Evolutionary conservation across 768 basidiomycete genomes (phyloP), one percentile per base, ranked within the genome.

Genomic region (Naganishia friedmannii): DNA sequence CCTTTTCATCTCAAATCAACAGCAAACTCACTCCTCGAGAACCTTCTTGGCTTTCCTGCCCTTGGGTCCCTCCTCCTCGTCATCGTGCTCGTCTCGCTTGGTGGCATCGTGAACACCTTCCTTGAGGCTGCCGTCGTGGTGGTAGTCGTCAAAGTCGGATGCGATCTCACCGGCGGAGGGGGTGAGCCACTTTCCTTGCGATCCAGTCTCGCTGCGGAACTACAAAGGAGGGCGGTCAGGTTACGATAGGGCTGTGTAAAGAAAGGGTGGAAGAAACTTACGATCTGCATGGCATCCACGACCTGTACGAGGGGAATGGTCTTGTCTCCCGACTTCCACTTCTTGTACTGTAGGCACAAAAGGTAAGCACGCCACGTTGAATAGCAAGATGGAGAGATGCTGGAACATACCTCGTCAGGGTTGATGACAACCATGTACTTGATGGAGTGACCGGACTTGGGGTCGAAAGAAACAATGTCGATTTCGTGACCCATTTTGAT

Each of bases 321-420:
- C 71, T 72, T 72, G 58, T 72, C 71, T 23, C 71, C 71, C 17
- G 53, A 48, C 39, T 67, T 45, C 71, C 71, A 72, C 53, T 68
- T 69, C 19, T 69, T 55, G 71, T 72, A 72, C 70, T 71, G 37
- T 3, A 39, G 19, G 48, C 29, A 13, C 21, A 53, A 28, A 15
- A 56, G 10, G 51, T n/a, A 26, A 65, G 34, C 4, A 54, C 9
- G 42, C 6, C 23, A 37, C 45, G 3, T 15, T 10, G 8, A 66
- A 13, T 0, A 4, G 28, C 3, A 66, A 21, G 55, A 28, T 10
- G 21, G 37, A n/a, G 21, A 58, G 9, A 58, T 2, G 46, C 19
- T n/a, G 1, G 3, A 4, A 67, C 70, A 53, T 32, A 71, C 70
- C 31, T 67, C 66, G 31, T 55, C 66, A 12, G 26, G 46, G 45